Conservation (phyloP, 192 early-diverging fungal species). For the Backusella macrospora region DNA sequence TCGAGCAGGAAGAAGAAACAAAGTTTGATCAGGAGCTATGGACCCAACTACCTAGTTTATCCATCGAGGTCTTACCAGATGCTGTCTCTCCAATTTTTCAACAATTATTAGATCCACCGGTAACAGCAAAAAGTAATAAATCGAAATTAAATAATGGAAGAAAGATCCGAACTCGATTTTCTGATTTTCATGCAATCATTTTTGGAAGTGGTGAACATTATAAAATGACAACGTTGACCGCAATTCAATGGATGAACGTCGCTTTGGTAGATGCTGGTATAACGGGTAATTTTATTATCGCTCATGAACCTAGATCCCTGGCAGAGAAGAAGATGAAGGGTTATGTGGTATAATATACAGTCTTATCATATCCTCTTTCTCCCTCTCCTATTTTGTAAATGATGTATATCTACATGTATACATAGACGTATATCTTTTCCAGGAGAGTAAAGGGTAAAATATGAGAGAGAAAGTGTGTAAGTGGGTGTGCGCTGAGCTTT, state of each 20-base stretch:
- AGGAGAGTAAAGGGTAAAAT: too few species aligned
- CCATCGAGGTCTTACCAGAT: constrained; percentile 25
- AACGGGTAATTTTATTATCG: constrained; percentile 20
- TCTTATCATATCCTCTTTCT: neutral
- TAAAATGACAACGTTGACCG: constrained; percentile 39
- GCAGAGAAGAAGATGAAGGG: constrained; percentile 40
- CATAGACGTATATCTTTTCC: too few species aligned
- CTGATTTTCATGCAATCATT: constrained; percentile 38
- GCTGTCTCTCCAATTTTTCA: constrained; percentile 11
- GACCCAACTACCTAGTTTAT: constrained; percentile 24
- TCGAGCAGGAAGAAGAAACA: neutral
- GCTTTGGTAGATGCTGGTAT: constrained; percentile 36
- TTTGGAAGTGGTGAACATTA: constrained; percentile 40
- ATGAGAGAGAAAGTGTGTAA: too few species aligned
- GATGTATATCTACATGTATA: too few species aligned
- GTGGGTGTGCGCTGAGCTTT: too few species aligned
- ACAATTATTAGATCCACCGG: constrained; percentile 22
- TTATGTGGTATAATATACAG: neutral
- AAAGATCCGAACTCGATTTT: constrained; percentile 37
- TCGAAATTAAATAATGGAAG: constrained; percentile 35
- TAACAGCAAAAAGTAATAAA: neutral
- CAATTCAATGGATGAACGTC: constrained; percentile 38
- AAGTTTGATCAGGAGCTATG: constrained; percentile 23
- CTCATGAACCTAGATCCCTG: constrained; percentile 38
- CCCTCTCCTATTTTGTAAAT: too few species aligned